Conservation (phyloP, 1,139 yeast species). For the Geotrichum histeridarum region DNA sequence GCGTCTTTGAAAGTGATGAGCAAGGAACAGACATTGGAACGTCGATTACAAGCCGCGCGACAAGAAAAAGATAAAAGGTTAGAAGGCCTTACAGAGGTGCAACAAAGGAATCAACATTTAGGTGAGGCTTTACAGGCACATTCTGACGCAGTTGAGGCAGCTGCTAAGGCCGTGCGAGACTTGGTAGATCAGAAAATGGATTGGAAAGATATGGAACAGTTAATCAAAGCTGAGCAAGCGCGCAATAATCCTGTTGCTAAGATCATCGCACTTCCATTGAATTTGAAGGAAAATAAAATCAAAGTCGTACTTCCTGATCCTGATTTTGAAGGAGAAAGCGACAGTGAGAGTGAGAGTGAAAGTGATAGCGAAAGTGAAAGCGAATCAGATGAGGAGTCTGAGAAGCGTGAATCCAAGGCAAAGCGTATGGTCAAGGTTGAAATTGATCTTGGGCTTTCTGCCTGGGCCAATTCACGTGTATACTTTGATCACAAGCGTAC, state of each 20-base stretch:
- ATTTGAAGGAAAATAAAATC: conserved; percentile 65
- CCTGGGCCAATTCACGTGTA: conserved; percentile 85
- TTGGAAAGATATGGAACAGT: conserved; percentile 83
- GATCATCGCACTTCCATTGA: conserved; percentile 61
- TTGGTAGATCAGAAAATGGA: conserved; percentile 84
- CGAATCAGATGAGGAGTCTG: conserved; percentile 38
- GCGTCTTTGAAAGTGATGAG: conserved; percentile 67
- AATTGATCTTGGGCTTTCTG: conserved; percentile 65
- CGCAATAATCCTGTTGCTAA: conserved; percentile 63
- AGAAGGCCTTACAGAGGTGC: conserved; percentile 59
- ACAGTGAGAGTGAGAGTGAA: conserved; percentile 32
- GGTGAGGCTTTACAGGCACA: conserved; percentile 71
- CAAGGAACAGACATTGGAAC: conserved; percentile 69
- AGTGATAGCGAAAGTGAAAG: conserved; percentile 32
- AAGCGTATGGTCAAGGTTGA: conserved; percentile 46
- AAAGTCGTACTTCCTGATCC: conserved; percentile 53
- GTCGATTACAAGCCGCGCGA: conserved; percentile 67
- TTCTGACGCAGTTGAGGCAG: conserved; percentile 67
- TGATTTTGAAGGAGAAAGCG: conserved; percentile 35
- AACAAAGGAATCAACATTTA: conserved; percentile 56
- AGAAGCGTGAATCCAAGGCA: conserved; percentile 19
- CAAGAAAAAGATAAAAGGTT: conserved; percentile 70
- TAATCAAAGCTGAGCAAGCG: conserved; percentile 63
- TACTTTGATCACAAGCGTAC: conserved; percentile 75
- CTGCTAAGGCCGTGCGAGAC: conserved; percentile 60